A percentile compares a stretch with the other conserved stretches of the same genome.
Conservation (phyloP, 1,139 yeast species). For the Wickerhamomyces sp. region DNA sequence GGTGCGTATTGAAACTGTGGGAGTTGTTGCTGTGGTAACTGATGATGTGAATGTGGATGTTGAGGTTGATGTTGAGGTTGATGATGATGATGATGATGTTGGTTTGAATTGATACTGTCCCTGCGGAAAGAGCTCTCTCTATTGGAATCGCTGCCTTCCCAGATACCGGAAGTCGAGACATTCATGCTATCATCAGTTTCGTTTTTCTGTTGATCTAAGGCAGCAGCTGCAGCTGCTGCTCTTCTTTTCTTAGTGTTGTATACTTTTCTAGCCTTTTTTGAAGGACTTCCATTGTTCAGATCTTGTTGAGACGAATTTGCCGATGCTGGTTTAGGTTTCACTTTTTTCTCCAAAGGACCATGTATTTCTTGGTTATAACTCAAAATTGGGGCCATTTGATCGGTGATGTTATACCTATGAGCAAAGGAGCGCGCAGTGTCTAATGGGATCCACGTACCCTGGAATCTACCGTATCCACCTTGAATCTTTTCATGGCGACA, state of each 20-base stretch:
- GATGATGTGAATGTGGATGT: neutral
- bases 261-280: slow-evolving; percentile 23
- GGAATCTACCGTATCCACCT: slow-evolving; percentile 96
- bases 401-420: slow-evolving; percentile 47
- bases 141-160: neutral
- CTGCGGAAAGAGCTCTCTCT: neutral
- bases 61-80: neutral
- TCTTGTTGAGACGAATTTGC: slow-evolving; percentile 11
- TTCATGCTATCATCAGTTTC: neutral
- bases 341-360: slow-evolving; percentile 44
- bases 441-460: slow-evolving; percentile 90
- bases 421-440: slow-evolving; percentile 51
- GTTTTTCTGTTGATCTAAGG: slow-evolving; percentile 5
- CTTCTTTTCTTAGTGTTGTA: slow-evolving; percentile 25
- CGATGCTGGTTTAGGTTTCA: slow-evolving; percentile 27
- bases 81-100: neutral
- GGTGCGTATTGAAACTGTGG: slow-evolving; percentile 2
- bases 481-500: slow-evolving; percentile 90
- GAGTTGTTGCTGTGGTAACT: slow-evolving; percentile 7
- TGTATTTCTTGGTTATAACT: slow-evolving; percentile 45
- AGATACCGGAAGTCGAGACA: neutral
- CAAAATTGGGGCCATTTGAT: slow-evolving; percentile 52
- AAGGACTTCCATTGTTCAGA: slow-evolving; percentile 27
- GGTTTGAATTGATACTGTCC: neutral
- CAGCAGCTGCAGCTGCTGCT: slow-evolving; percentile 21